A percentile compares a stretch with the other conserved stretches of the same genome.
Conservation (phyloP, 805 yeast species). For the Tetrapisispora iriomotensis region DNA sequence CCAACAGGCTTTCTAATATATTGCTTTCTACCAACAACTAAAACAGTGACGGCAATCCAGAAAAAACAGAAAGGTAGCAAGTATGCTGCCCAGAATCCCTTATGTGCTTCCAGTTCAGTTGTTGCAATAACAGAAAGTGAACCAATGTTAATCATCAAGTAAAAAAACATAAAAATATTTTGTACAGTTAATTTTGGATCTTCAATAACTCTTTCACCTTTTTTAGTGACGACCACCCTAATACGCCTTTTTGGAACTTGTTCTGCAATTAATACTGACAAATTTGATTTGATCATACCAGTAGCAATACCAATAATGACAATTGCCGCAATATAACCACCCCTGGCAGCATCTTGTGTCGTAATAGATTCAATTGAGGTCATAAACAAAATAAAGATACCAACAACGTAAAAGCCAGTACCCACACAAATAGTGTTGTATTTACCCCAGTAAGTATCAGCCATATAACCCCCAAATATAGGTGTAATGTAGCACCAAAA, state of each 20-base stretch:
- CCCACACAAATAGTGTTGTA: conserved; percentile 56
- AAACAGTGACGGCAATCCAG: conserved; percentile 45
- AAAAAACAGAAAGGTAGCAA: conserved; percentile 62
- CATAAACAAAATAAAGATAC: conserved; percentile 54
- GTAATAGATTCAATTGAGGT: conserved; percentile 59
- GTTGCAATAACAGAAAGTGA: conserved; percentile 72
- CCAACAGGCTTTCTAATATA: conserved; percentile 52
- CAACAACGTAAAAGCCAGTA: conserved; percentile 47
- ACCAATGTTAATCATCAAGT: conserved; percentile 68
- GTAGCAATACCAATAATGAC: conserved; percentile 61
- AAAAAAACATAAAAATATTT: conserved; percentile 66
- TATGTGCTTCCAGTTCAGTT: conserved; percentile 54
- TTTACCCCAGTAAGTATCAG: conserved; percentile 69
- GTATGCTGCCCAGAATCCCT: conserved; percentile 69
- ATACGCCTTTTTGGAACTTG: conserved; percentile 55
- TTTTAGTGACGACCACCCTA: conserved; percentile 44
- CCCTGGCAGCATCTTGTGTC: conserved; percentile 43
- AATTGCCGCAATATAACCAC: conserved; percentile 42
- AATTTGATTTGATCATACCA: conserved; percentile 72
- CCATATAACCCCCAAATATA: conserved; percentile 60
- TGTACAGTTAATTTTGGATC: conserved; percentile 66
- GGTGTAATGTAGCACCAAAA: conserved; percentile 81
- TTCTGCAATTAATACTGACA: conserved; percentile 61
- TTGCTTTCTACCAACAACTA: conserved; percentile 42
- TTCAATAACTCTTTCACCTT: conserved; percentile 58